Conservation (phyloP, 345 rosid species). For the Mercurialis annua region DNA sequence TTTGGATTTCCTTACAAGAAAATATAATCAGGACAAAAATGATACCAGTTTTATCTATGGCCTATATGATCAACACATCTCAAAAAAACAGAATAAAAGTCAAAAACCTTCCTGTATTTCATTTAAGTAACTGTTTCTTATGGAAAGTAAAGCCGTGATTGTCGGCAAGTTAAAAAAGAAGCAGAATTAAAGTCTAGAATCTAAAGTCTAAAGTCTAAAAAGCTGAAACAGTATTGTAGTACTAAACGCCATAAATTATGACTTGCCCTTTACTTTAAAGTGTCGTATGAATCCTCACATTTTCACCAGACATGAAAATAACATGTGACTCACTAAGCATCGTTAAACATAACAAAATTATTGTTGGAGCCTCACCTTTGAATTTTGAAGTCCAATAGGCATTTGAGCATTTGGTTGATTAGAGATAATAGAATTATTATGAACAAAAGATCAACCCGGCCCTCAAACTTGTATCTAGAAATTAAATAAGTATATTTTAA, state of each 20-base stretch:
- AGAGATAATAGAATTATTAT: too few relatives aligned
- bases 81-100: background rate
- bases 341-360: too few relatives aligned
- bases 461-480: too few relatives aligned
- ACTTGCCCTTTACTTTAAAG: background rate
- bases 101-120: background rate
- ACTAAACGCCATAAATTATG: background rate
- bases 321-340: too few relatives aligned
- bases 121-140: background rate
- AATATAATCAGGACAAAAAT: background rate
- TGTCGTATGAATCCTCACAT: background rate
- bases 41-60: background rate
- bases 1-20: background rate
- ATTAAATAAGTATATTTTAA: too few relatives aligned
- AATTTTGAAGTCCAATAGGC: too few relatives aligned
- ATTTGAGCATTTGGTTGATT: too few relatives aligned
- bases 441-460: too few relatives aligned
- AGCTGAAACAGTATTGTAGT: slow-evolving; percentile 5
- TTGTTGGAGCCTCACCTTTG: too few relatives aligned
- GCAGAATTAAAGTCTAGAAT: too few relatives aligned
- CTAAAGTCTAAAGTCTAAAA: slow-evolving; percentile 5
- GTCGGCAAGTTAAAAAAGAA: slow-evolving; percentile 1
- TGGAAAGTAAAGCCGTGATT: slow-evolving; percentile 9
- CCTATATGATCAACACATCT: background rate
- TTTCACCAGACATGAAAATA: background rate